A percentile compares a stretch with the other conserved stretches of the same genome.
Evolutionary conservation across 2,329 filamentous ascomycete species (phyloP).

Genomic region (Penicillium nordicum): DNA sequence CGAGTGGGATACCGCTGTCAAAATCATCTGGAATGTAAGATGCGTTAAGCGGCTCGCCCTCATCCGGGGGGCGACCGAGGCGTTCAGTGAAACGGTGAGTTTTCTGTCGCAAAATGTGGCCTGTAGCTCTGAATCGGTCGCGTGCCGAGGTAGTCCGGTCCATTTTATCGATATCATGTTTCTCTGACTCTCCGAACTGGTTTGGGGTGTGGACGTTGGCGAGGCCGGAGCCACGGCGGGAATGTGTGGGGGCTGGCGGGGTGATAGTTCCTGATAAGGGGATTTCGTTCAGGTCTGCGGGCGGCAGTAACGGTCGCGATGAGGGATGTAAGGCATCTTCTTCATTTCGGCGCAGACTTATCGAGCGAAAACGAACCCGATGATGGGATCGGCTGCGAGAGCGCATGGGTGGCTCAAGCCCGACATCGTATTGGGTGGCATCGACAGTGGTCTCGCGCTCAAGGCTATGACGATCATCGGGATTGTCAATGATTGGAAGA

Average conservation of each 20-base stretch:
- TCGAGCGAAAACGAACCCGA: constrained; percentile 22
- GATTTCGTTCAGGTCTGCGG: constrained; percentile 11
- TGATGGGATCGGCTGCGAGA: constrained; percentile 14
- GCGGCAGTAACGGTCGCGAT: constrained; percentile 14
- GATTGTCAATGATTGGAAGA: constrained; percentile 7
- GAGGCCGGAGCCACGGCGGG: constrained; percentile 13
- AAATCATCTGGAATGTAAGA: constrained; percentile 32
- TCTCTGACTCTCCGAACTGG: constrained; percentile 11
- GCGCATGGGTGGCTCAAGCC: constrained; percentile 2
- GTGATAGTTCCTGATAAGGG: constrained; percentile 22
- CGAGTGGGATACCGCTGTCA: constrained; percentile 23
- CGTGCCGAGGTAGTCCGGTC: constrained; percentile 20
- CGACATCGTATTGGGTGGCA: constrained; percentile 14
- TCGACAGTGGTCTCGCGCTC: constrained; percentile 20
- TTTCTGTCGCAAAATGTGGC: constrained; percentile 30
- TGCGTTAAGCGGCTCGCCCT: constrained; percentile 30
- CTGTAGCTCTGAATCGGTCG: constrained; percentile 28
- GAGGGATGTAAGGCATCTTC: constrained; percentile 4
- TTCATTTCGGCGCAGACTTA: constrained; percentile 10
- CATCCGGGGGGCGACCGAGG: constrained; percentile 31
- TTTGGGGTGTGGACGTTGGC: constrained; percentile 10
- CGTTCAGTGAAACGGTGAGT: constrained; percentile 28
- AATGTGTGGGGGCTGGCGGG: constrained; percentile 23
- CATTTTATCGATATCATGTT: constrained; percentile 4
- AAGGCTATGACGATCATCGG: constrained; percentile 12